Base-by-base conservation (phyloP, 352 stramenopile genomes). In the Phytopythium chamaehyphon region DNA sequence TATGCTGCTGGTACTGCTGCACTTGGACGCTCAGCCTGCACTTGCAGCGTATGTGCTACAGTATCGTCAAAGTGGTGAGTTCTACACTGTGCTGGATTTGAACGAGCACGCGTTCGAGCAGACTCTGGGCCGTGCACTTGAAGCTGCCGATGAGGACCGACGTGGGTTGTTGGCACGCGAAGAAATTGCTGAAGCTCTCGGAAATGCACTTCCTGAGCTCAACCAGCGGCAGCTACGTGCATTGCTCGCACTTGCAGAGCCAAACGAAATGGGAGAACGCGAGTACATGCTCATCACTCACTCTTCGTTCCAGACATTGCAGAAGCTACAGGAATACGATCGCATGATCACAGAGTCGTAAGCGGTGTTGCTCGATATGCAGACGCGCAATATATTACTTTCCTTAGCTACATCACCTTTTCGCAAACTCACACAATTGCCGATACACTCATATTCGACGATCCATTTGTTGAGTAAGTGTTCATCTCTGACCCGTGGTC, bases 321-420 rank as follows among this genome's bases (percentile, higher is more conserved):
- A 93, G 61, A 88, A 86, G 54, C 66, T 93, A 16, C 74, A 93
- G 48, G 80, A 93, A 55, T 93, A 93, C 54, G 80, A 86, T 61
- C 74, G 81, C 65, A 91, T 88, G 74, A 76, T 88, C 48, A 62
- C 73, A 40, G 77, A 88, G 57, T 73, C 72, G 16, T 51, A 21
- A 51, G 16, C 15, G 9, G 1, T 3, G 15, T 26, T 31, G 10
- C 1, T 6, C 22, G 42, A n/a, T n/a, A n/a, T 47, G 22, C 42
- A 36, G 22, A 35, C 10, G 10, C 26, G 24, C 2, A 22, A 10
- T 49, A 49, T 38, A 49, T 49, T 49, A 49, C 43, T 49, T 33
- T 33, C 28, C 9, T 9, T 33, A 26, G 43, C 31, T 42, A 51
- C 46, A 51, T 42, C 23, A 51, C 28, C 46, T 42, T 42, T 51